Evolutionary conservation across 2,329 filamentous ascomycete species (phyloP).

Genomic region (Calycina herbarum): DNA sequence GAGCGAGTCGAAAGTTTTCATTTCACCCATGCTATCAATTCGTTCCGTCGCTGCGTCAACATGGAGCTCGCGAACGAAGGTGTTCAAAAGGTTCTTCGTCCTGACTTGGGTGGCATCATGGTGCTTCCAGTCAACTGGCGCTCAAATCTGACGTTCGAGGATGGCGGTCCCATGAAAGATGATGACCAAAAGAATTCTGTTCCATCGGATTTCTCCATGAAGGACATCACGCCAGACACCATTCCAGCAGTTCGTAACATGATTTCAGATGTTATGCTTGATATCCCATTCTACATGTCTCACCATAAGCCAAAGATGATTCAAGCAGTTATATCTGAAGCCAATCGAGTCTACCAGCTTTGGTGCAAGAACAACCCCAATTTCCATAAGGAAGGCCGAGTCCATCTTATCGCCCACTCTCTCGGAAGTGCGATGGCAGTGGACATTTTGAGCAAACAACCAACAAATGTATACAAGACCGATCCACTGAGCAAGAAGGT

Average conservation of each 20-base stretch:
- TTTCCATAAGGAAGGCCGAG: conserved; percentile 76
- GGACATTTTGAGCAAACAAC: conserved; percentile 87
- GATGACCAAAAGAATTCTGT: conserved; percentile 57
- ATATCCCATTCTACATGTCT: conserved; percentile 97
- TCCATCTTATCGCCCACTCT: conserved; percentile 91
- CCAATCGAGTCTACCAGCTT: conserved; percentile 90
- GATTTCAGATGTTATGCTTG: conserved; percentile 97
- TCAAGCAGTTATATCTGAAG: conserved; percentile 80
- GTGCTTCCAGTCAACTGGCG: conserved; percentile 94
- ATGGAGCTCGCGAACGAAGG: conserved; percentile 73
- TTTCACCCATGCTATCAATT: conserved; percentile 94
- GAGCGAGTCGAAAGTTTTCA: conserved; percentile 95
- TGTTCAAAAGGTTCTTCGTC: conserved; percentile 73
- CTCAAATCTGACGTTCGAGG: conserved; percentile 82
- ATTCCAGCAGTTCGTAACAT: conserved; percentile 91
- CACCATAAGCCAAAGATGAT: conserved; percentile 97
- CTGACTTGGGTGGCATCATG: conserved; percentile 87
- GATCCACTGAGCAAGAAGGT: conserved; percentile 44
- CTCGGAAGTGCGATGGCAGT: conserved; percentile 93
- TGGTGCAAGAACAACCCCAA: conserved; percentile 94
- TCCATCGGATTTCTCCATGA: conserved; percentile 63
- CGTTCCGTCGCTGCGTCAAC: conserved; percentile 83
- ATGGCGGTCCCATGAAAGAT: conserved; percentile 63
- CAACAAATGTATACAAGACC: conserved; percentile 63
- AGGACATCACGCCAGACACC: conserved; percentile 88